Percentiles rank a stretch among this genome's conserved stretches.
Evolutionary conservation across 345 rosid genomes (phyloP).

Genomic region (Sonneratia caseolaris): DNA sequence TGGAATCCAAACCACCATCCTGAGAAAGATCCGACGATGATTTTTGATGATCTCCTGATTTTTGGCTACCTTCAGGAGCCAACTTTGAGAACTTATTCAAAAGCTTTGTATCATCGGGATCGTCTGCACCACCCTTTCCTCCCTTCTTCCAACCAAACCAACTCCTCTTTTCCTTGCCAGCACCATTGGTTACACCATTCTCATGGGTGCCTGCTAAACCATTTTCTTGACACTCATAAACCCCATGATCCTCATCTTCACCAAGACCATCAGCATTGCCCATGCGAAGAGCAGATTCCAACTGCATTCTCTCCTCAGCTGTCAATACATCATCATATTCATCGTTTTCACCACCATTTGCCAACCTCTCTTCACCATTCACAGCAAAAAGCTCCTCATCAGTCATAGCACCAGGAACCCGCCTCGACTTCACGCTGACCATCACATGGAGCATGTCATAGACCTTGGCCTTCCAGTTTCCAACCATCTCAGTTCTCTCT

Average conservation of each 20-base stretch:
- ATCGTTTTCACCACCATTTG: no score
- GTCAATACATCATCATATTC: no score
- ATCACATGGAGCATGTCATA: conserved; percentile 95
- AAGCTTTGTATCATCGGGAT: conserved; percentile 59
- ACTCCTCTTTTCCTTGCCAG: conserved; percentile 73
- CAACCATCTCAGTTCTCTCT: conserved; percentile 89
- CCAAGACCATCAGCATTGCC: conserved; percentile 31
- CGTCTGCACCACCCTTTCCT: conserved; percentile 43
- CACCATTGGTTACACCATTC: conserved; percentile 46
- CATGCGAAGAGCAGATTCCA: conserved; percentile 43
- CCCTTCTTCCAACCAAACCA: conserved; percentile 97
- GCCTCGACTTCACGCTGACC: conserved; percentile 91
- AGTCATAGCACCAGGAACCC: conserved; percentile 98
- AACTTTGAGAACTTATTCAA: conserved; percentile 62
- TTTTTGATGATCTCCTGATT: conserved; percentile 44
- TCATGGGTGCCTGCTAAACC: conserved; percentile 43
- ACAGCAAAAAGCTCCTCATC: conserved; percentile 92
- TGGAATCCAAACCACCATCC: conserved; percentile 51
- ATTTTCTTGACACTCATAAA: conserved; percentile 44
- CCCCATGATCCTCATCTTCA: conserved; percentile 69
- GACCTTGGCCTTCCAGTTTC: conserved; percentile 92
- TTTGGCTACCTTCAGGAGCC: conserved; percentile 61
- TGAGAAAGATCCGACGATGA: conserved; percentile 39
- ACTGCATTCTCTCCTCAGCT: conserved; percentile 24
- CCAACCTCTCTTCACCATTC: conserved; percentile 52